Conservation (phyloP, 2,329 filamentous ascomycete genomes). For the Diaporthe nobilis region DNA sequence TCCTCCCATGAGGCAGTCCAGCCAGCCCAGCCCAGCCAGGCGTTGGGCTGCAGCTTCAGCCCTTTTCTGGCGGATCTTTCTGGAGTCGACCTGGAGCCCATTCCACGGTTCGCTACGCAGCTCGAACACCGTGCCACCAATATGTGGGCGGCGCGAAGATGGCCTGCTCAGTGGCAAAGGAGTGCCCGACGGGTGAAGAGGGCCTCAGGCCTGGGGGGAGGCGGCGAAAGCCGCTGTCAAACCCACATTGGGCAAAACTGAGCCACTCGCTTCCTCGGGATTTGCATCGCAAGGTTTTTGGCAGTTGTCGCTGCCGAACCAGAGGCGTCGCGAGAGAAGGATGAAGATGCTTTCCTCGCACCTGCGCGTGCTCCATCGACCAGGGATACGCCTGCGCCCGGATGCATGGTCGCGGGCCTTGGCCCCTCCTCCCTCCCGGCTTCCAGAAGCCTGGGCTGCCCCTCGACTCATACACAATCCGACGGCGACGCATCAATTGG, state of each 20-base stretch:
- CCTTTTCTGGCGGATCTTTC: conserved; percentile 26
- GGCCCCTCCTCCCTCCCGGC: conserved; percentile 2
- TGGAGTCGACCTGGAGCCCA: not conserved
- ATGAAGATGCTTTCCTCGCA: not conserved
- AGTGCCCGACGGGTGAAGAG: not conserved
- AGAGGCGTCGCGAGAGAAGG: not conserved
- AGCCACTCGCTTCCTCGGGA: conserved; percentile 13
- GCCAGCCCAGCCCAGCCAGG: conserved; percentile 15
- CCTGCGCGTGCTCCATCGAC: not conserved
- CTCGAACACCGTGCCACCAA: not conserved
- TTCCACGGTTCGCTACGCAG: conserved; percentile 15
- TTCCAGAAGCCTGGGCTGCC: conserved; percentile 16
- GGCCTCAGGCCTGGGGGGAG: not conserved
- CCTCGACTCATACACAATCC: not conserved
- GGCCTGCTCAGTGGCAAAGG: conserved; percentile 26
- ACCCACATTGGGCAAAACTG: conserved; percentile 15
- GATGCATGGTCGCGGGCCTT: conserved; percentile 15
- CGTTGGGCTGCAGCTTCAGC: conserved; percentile 32
- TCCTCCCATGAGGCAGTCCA: not conserved
- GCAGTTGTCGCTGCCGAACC: not conserved
- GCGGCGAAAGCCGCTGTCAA: conserved; percentile 32
- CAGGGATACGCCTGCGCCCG: conserved; percentile 35
- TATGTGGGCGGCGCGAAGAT: not conserved
- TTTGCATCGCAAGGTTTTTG: not conserved
- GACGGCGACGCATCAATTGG: conserved; percentile 13